These are phyloP conservation scores for Leccinum solheimii DNA, from an alignment of 1,284 basidiomycete species.

Conservation along the genomic window DNA sequence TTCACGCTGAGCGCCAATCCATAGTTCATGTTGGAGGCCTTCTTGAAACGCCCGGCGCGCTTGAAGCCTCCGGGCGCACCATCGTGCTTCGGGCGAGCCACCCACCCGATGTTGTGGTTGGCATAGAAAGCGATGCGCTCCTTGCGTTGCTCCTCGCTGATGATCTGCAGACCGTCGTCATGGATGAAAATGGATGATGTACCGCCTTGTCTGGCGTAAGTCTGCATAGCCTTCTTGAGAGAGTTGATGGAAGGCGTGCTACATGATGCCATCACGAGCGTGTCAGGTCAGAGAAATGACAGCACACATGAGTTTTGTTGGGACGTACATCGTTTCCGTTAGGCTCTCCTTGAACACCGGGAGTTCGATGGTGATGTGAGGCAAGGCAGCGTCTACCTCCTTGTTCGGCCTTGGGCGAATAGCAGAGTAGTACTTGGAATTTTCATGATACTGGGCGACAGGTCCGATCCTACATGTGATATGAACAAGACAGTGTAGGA, in stretches of 20 bases:
- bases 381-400: slow-evolving; percentile 59
- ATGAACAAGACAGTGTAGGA: background rate
- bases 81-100: slow-evolving; percentile 73
- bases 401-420: slow-evolving; percentile 55
- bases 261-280: slow-evolving; percentile 31
- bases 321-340: slow-evolving; percentile 64
- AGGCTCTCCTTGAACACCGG: slow-evolving; percentile 81
- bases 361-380: slow-evolving; percentile 76
- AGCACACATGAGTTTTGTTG: background rate
- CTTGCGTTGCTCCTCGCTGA: slow-evolving; percentile 61
- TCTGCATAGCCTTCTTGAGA: slow-evolving; percentile 84
- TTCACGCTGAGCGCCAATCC: slow-evolving; percentile 74
- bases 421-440: slow-evolving; percentile 71
- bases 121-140: slow-evolving; percentile 74
- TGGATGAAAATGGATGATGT: slow-evolving; percentile 75
- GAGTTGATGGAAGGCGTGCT: slow-evolving; percentile 76
- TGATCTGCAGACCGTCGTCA: slow-evolving; percentile 73
- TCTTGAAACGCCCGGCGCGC: slow-evolving; percentile 87
- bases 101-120: slow-evolving; percentile 81
- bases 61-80: slow-evolving; percentile 56
- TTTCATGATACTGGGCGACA: slow-evolving; percentile 74
- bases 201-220: slow-evolving; percentile 81
- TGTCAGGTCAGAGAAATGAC: background rate
- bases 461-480: slow-evolving; percentile 58
- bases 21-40: slow-evolving; percentile 90